Conservation (phyloP, 2,329 filamentous ascomycete species). For the Fonsecaea erecta region DNA sequence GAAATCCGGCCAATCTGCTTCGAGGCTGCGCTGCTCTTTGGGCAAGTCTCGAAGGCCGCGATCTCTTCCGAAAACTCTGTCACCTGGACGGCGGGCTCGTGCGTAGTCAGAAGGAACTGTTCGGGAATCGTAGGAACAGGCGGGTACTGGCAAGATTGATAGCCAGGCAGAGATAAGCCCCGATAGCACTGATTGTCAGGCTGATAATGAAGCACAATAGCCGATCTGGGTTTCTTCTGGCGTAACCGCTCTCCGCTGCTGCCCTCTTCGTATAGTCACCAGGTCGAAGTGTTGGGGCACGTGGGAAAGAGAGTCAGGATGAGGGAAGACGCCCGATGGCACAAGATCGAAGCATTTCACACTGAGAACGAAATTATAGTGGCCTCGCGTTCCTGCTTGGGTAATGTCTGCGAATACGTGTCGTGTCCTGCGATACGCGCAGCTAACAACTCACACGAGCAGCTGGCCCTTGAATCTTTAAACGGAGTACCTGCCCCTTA, state of each 20-base stretch:
- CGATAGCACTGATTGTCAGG: slow-evolving; percentile 8
- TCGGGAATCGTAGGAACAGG: slow-evolving; percentile 12
- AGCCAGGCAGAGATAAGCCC: slow-evolving; percentile 5
- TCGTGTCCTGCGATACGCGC: neutral
- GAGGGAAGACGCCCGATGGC: neutral
- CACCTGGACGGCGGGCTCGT: slow-evolving; percentile 12
- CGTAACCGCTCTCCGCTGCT: neutral
- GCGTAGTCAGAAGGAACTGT: neutral
- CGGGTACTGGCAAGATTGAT: slow-evolving; percentile 7
- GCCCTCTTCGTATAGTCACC: neutral
- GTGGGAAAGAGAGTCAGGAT: neutral
- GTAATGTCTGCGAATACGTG: neutral
- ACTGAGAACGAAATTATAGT: neutral
- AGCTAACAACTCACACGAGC: slow-evolving; percentile 9
- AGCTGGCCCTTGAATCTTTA: slow-evolving; percentile 6
- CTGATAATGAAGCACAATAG: slow-evolving; percentile 3
- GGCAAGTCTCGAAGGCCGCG: neutral
- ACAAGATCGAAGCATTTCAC: neutral
- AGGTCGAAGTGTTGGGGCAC: neutral
- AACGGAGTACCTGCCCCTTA: neutral
- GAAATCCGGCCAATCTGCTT: neutral
- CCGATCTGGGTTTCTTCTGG: neutral
- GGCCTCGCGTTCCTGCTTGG: neutral
- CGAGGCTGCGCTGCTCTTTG: neutral
- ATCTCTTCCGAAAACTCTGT: slow-evolving; percentile 16